These are phyloP conservation scores for Phellopilus nigrolimitatus DNA, from an alignment of 1,284 basidiomycete species.

Conservation along the genomic window DNA sequence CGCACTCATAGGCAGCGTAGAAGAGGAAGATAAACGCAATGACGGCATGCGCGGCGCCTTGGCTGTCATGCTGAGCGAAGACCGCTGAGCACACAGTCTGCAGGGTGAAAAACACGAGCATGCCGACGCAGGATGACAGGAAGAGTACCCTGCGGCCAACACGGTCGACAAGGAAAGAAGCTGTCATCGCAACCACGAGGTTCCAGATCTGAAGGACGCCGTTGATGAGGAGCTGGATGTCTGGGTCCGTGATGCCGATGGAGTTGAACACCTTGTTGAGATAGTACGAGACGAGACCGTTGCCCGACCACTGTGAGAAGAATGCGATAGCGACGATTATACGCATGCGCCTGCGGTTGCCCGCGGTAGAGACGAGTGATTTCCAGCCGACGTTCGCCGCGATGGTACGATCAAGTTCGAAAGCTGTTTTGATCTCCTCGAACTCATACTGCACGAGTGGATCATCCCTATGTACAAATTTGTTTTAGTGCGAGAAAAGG, in stretches of 20 bases:
- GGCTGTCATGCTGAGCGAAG: conserved; percentile 42
- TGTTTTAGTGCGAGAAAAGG: conserved; percentile 26
- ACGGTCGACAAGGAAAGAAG: conserved; percentile 53
- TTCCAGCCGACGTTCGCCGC: conserved; percentile 58
- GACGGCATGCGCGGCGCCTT: conserved; percentile 54
- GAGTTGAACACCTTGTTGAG: conserved; percentile 64
- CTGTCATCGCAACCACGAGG: conserved; percentile 53
- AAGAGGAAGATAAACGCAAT: conserved; percentile 76
- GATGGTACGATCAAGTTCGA: conserved; percentile 55
- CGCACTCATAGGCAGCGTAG: conserved; percentile 63
- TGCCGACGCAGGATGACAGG: conserved; percentile 56
- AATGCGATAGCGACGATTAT: conserved; percentile 67
- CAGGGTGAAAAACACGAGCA: conserved; percentile 64
- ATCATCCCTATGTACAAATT: conserved; percentile 43
- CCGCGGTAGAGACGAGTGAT: conserved; percentile 49
- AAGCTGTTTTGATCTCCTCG: conserved; percentile 69
- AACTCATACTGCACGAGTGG: conserved; percentile 68
- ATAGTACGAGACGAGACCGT: conserved; percentile 82
- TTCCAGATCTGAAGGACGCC: conserved; percentile 70
- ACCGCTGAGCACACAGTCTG: conserved; percentile 71
- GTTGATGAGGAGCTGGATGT: conserved; percentile 43
- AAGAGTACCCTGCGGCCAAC: conserved; percentile 61
- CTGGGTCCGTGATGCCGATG: conserved; percentile 61
- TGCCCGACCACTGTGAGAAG: conserved; percentile 72
- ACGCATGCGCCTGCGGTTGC: conserved; percentile 62